Base-by-base conservation (phyloP, 2,329 filamentous ascomycete species). In the Nothophaeocryptopus gaeumannii region DNA sequence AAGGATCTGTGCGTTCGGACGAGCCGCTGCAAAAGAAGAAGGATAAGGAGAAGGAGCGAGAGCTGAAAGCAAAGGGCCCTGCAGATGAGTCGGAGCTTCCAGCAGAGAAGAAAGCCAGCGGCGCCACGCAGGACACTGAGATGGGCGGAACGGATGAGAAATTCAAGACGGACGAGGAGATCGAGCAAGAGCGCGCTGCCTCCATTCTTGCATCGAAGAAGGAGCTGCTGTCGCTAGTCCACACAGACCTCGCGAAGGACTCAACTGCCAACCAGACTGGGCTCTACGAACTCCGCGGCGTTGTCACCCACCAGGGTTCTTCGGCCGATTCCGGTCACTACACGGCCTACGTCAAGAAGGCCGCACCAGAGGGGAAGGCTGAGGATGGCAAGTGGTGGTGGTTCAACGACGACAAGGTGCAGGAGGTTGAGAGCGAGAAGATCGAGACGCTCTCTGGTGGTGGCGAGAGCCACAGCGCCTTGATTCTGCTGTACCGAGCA, bases 371-470 rank as follows among this genome's bases (percentile, higher is more conserved):
- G 64, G 89, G 88, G 59, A 88, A 89, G 75, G 83, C 87, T 64
- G 89, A 95, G 66, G 89, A 95, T 66, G 90, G 88, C 60, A 96
- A 90, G 64, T 99, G 93, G 93, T 99, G 93, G 92, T 99, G 93
- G 92, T 99, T 99, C 79, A 97, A 99, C 70, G 93, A 99, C 64
- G 92, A 99, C 67, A 95, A 90, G 75, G 93, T 99, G 31, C 84
- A 86, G 11, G 93, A 99, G 74, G 93, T 99, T 26, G 83, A 89
- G 12, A 77, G 82, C 20, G 92, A 97, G 63, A 93, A 95, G 76
- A 95, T 99, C 59, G 88, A 92, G 67, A 86, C 85, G 3, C 79
- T 99, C 44, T 81, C 90, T 43, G 95, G 93, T 51, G 93, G 95
- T 64, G 77, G 77, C 58, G 88, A 93, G 72, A 86, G 84, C 46